Conservation (phyloP, 164 flowering plant species). For the Nymphaea thermarum region DNA sequence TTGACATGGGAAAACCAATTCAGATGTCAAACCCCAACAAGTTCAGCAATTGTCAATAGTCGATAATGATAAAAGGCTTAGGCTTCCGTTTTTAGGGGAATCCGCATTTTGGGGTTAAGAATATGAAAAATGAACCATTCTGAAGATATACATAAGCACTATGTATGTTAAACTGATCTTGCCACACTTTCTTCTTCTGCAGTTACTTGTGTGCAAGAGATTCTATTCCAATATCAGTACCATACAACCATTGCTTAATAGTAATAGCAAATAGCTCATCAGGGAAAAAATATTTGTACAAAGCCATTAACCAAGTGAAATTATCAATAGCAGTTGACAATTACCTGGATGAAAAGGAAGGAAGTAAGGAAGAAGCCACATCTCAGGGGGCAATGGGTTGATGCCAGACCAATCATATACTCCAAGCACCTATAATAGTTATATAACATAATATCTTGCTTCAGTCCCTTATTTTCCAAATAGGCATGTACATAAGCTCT, state of each 20-base stretch:
- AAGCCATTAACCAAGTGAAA: neutral
- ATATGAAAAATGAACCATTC: too few species aligned
- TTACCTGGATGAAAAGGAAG: conserved; percentile 52
- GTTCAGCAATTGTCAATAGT: too few species aligned
- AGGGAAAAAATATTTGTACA: neutral
- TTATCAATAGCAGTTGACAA: neutral
- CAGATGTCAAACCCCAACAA: too few species aligned
- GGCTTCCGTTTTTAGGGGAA: too few species aligned
- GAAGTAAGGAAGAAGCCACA: conserved; percentile 41
- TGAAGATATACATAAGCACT: too few species aligned
- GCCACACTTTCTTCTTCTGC: neutral
- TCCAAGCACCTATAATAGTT: conserved; percentile 41
- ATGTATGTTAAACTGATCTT: too few species aligned
- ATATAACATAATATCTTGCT: neutral
- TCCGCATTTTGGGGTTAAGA: too few species aligned
- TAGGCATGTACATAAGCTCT: too few species aligned
- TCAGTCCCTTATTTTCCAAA: too few species aligned
- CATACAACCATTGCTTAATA: neutral
- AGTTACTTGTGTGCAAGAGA: neutral
- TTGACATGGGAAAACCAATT: too few species aligned
- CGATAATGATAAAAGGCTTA: too few species aligned
- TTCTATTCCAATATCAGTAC: neutral
- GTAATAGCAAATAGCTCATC: neutral
- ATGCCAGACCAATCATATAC: conserved; percentile 55
- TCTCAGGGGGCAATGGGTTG: conserved; percentile 65